Evolutionary conservation across 164 flowering plant genomes (phyloP), one percentile per base, ranked within the genome.

Genomic region (Berberis thunbergii): DNA sequence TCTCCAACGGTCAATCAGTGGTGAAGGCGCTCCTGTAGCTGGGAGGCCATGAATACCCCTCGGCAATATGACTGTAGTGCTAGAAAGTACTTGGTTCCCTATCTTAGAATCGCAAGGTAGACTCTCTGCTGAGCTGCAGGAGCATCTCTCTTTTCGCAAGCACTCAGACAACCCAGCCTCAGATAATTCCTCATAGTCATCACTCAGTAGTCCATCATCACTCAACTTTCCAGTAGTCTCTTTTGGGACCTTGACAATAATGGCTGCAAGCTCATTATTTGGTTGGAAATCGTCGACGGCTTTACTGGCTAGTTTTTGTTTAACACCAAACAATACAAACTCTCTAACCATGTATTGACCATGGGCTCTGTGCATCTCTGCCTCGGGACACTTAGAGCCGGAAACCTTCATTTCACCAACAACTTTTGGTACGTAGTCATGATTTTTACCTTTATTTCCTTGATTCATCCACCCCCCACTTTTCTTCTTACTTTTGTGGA

Each of bases 31-130:
- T 57, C 91, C 94, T 42, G 72, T 69, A 57, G 62, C 69, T 59
- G 99, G 94, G 74, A 82, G 61, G 49, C 94, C 78, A 74, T 94
- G 99, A 65, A 72, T 74, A 54, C 82, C 97, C 66, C 78, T 80
- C 39, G 96, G 97, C 60, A 94, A 84, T 65, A 94, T 77, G 54
- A 84, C 94, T 2, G 39, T 65, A 41, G 76, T 70, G 63, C 69
- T 76, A 9, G 59, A 26, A 26, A 26, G 56, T 10, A 43, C 45
- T 70, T 52, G 59, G 11, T 26, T 59, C 57, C 41, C 40, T 12
- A 50, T 59, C 40, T 9, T 44, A 12, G 42, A 11, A 7, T 39
- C 63, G 52, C 9, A 13, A 41, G 54, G 64, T 42, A 6, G 45
- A 50, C 61, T 55, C 58, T 72, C 80, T 50, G 26, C 64, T 12